Evolutionary conservation across 805 yeast species (phyloP).

Genomic region (Kluyveromyces starmeri): DNA sequence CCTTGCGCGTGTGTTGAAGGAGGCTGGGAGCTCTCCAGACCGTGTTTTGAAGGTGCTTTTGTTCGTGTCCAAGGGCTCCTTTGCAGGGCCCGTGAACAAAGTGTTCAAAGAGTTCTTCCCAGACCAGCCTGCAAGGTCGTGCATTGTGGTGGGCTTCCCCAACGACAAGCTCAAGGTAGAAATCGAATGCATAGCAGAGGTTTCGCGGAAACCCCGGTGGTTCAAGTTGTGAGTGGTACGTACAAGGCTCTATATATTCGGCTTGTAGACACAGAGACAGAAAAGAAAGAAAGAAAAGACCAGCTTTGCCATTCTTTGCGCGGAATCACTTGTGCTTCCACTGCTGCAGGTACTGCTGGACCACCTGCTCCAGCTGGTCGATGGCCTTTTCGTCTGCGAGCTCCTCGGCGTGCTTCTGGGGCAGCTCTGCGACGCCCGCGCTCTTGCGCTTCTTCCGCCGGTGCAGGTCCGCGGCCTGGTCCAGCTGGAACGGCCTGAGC

Average conservation of each 20-base stretch:
- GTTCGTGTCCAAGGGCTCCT: constrained; percentile 37
- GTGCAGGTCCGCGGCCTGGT: neutral
- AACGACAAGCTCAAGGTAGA: constrained; percentile 43
- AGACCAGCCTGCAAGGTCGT: constrained; percentile 44
- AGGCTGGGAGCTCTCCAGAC: constrained; percentile 39
- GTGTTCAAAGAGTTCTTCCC: constrained; percentile 40
- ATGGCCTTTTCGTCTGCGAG: constrained; percentile 3
- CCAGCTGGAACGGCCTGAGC: constrained; percentile 22
- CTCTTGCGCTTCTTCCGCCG: neutral
- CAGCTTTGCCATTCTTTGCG: constrained; percentile 1
- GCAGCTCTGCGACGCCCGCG: constrained; percentile 22
- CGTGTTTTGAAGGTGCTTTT: constrained; percentile 41
- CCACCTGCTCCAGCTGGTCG: constrained; percentile 3
- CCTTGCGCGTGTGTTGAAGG: constrained; percentile 34
- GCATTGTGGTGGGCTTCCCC: constrained; percentile 44
- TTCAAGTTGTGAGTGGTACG: constrained; percentile 11
- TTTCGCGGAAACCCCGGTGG: constrained; percentile 7
- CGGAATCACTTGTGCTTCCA: constrained; percentile 2
- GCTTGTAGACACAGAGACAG: too few species aligned
- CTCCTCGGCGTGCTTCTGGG: constrained; percentile 8
- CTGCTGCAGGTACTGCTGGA: constrained; percentile 4
- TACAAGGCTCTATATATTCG: too few species aligned
- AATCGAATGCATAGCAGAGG: constrained; percentile 39
- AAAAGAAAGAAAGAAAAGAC: too few species aligned
- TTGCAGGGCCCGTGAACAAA: constrained; percentile 36